Base-by-base conservation (phyloP, 106 monocot species). In the Dendrobium catenatum region DNA sequence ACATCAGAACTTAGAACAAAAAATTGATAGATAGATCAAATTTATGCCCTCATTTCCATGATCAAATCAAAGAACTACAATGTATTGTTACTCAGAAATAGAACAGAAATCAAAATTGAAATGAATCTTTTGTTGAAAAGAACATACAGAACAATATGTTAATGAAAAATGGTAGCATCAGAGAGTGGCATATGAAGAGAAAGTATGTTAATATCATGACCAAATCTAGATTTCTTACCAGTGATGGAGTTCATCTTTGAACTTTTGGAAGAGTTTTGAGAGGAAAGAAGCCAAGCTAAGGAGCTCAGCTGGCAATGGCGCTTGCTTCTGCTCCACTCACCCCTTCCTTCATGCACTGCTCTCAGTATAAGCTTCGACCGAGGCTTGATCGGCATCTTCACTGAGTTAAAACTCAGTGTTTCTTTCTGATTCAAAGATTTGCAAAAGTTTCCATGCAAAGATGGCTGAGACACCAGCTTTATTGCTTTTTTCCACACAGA, bases 151-250 rank as follows among this genome's bases (percentile, higher is more conserved):
- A 51, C 51, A 51, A 15, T 51, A 51, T 51, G 51, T 51, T 13
- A 51, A 51, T 51, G 51, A 27, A 46, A 27, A 72, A 42, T 19
- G 68, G 27, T 15, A 27, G 48, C 24, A 49, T 81, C 82, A 8
- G 81, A 18, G 42, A 89, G 41, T 48, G 90, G 88, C 41, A 83
- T 82, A 75, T 83, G 83, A 78, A 88, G 58, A 4, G 92, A 92
- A 44, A 89, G 55, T 47, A 93, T 81, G 79, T 74, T 83, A 9
- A 85, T 29, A 80, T 79, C 19, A 33, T 68, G 22, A 24, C 6
- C 67, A 41, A 42, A 7, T 24, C 27, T 72, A 49, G 4, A 46
- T 68, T 20, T 27, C 66, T 61, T 44, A 27, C 44, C 29, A 27
- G 43, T 19, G 37, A 42, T 33, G 55, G 9, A 26, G 22, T 54